phyloP scores from a whole-genome alignment of 2,329 filamentous ascomycete genomes.

The Chrysoporthe austroafricana region DNA sequence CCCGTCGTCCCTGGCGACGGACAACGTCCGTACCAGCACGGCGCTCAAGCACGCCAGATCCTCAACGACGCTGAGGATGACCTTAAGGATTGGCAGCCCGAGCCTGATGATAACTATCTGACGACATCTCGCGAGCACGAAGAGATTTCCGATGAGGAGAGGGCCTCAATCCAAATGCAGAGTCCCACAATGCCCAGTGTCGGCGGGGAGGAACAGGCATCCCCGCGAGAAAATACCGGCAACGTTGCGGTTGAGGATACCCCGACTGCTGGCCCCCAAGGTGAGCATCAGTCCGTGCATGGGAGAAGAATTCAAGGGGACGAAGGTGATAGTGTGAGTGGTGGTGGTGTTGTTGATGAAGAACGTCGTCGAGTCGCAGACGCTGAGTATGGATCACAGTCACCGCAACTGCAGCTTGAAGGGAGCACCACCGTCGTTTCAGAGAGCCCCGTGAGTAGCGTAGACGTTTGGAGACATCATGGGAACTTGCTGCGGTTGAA shows the following conservation, averaged over 20 bases:
- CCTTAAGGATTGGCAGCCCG: conserved; percentile 72
- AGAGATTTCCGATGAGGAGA: neutral
- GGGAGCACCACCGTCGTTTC: conserved; percentile 19
- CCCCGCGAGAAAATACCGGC: neutral
- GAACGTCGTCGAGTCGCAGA: conserved; percentile 3
- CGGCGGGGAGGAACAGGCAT: conserved; percentile 10
- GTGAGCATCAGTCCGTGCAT: conserved; percentile 22
- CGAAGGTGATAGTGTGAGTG: conserved; percentile 8
- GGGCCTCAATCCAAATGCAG: conserved; percentile 7
- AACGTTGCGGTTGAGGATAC: conserved; percentile 14
- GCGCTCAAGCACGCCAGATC: conserved; percentile 75
- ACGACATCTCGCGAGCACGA: conserved; percentile 15
- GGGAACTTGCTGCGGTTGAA: conserved; percentile 7
- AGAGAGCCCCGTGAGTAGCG: conserved; percentile 25
- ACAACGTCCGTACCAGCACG: conserved; percentile 68
- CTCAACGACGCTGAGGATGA: conserved; percentile 93
- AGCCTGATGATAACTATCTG: conserved; percentile 40
- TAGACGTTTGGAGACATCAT: conserved; percentile 25
- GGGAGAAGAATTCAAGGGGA: conserved; percentile 5
- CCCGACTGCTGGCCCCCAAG: conserved; percentile 22
- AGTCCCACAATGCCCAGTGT: conserved; percentile 18
- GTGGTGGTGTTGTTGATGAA: neutral
- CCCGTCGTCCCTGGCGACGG: conserved; percentile 86
- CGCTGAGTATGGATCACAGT: conserved; percentile 23
- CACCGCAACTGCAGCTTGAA: conserved; percentile 26